phyloP scores from a whole-genome alignment of 164 flowering plant genomes.

The Vitis cinerea region DNA sequence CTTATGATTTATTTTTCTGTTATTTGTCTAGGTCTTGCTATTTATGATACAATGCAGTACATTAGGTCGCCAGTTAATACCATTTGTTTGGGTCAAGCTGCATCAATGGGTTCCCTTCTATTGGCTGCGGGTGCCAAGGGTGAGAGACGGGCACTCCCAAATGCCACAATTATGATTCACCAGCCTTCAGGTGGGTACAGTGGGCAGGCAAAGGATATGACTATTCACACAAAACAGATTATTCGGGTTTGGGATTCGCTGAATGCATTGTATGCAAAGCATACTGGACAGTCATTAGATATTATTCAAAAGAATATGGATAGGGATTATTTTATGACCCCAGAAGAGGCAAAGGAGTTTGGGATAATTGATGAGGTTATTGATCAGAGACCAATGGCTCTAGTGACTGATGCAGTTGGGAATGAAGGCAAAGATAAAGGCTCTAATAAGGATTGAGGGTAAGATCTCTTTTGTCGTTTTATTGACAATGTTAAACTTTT shows the following conservation, averaged over 20 bases:
- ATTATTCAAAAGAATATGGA: slow-evolving; percentile 78
- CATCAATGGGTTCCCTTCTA: slow-evolving; percentile 92
- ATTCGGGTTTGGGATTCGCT: slow-evolving; percentile 70
- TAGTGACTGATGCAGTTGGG: slow-evolving; percentile 82
- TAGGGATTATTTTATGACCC: slow-evolving; percentile 90
- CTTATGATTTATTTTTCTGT: not conserved
- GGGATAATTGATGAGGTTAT: slow-evolving; percentile 94
- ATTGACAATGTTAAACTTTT: not conserved
- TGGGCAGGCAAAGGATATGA: slow-evolving; percentile 87
- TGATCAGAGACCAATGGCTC: slow-evolving; percentile 66
- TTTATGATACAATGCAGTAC: slow-evolving; percentile 96
- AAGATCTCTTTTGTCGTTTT: not conserved
- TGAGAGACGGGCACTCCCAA: slow-evolving; percentile 82
- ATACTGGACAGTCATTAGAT: slow-evolving; percentile 76
- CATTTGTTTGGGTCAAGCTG: slow-evolving; percentile 92
- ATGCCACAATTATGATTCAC: slow-evolving; percentile 93
- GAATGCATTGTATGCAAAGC: slow-evolving; percentile 76
- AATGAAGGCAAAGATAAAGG: slow-evolving; percentile 46
- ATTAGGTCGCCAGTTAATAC: slow-evolving; percentile 82
- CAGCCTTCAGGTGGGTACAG: slow-evolving; percentile 96
- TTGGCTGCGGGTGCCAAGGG: slow-evolving; percentile 94
- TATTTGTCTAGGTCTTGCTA: slow-evolving; percentile 66
- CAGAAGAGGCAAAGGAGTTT: slow-evolving; percentile 91
- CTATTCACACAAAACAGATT: slow-evolving; percentile 87
- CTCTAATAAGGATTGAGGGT: slow-evolving; percentile 30